These are phyloP conservation scores for Cladosporium sp. DNA, from an alignment of 2,329 filamentous ascomycete species.

Conservation along the genomic window DNA sequence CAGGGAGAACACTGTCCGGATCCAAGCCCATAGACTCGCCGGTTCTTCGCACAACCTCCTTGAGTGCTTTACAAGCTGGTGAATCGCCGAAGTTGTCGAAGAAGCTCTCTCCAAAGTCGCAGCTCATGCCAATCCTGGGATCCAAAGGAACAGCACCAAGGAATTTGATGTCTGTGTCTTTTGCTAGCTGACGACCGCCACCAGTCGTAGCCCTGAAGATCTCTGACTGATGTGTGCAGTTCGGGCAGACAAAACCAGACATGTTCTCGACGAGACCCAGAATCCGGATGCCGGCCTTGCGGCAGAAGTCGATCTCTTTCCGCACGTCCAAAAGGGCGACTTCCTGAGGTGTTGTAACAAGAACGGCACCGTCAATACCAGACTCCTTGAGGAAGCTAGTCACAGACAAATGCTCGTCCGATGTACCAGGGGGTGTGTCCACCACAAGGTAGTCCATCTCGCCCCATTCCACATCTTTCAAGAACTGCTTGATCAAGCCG, in stretches of 20 bases:
- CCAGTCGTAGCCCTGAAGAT: slow-evolving; percentile 93
- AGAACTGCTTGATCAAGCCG: slow-evolving; percentile 93
- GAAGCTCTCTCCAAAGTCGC: slow-evolving; percentile 96
- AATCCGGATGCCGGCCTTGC: slow-evolving; percentile 86
- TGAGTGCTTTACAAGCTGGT: slow-evolving; percentile 81
- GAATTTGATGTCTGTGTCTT: slow-evolving; percentile 86
- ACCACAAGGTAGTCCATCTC: slow-evolving; percentile 90
- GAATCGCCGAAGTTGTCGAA: slow-evolving; percentile 92
- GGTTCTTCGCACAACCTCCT: slow-evolving; percentile 74
- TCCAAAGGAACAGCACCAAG: slow-evolving; percentile 88
- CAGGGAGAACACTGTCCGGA: slow-evolving; percentile 31
- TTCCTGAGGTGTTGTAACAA: slow-evolving; percentile 95
- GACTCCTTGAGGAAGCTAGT: slow-evolving; percentile 89
- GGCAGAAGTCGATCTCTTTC: slow-evolving; percentile 97
- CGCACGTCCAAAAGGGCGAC: slow-evolving; percentile 87
- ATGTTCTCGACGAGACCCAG: slow-evolving; percentile 96
- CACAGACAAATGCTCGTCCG: slow-evolving; percentile 91
- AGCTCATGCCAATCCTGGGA: slow-evolving; percentile 91
- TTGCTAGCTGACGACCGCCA: slow-evolving; percentile 75
- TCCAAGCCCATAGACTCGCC: slow-evolving; percentile 36
- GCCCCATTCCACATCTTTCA: slow-evolving; percentile 98
- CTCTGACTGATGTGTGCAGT: slow-evolving; percentile 75
- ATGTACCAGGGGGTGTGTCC: slow-evolving; percentile 93
- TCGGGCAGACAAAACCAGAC: slow-evolving; percentile 94
- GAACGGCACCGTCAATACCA: slow-evolving; percentile 87